Base-by-base conservation (phyloP, 805 yeast genomes). In the Maudiozyma turicensis region DNA sequence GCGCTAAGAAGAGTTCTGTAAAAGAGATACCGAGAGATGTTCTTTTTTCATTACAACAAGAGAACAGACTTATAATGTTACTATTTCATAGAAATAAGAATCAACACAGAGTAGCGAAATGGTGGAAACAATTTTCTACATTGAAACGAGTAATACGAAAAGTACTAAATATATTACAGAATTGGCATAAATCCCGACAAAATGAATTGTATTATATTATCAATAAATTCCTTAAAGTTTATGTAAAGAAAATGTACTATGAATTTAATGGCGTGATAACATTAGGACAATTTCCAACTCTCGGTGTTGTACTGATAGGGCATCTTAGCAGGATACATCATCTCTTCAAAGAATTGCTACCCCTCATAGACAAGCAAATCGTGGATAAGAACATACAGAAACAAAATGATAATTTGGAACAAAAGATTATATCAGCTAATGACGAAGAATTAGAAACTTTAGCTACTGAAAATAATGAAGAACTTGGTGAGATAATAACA, bases 121-220 rank as follows among this genome's bases (percentile, higher is more conserved):
- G 96, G 96, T 89, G 95, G 91, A 75, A 70, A 51, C 73, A 77
- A 51, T 67, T 89, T 40, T 74, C 80, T 52, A 73, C 81, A 8
- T 58, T 87, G 30, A 85, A 84, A 55, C 73, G 95, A 40, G 69
- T 73, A n/a, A 52, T 57, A 20, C 44, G 50, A 2, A 55, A 54
- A 8, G 53, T 59, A 6, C 8, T 54, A 5, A 44, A 37, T 7
- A 10, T 46, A 13, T 11, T 55, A 28, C 46, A 48, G 15, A 13
- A 15, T n/a, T 8, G 31, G 14, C 35, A 10, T 28, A 64, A 80
- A 51, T 56, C 8, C 31, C 52, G 33, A 43, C 45, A 43, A 9
- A 45, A 46, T 9, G 46, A 35, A 13, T 37, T 62, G 15, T 57
- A 52, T 48, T 46, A 48, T 15, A 33, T 58, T 3, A 14, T 52